Base-by-base conservation (phyloP, 2,329 filamentous ascomycete genomes). In the Hymenoscyphus scutula region DNA sequence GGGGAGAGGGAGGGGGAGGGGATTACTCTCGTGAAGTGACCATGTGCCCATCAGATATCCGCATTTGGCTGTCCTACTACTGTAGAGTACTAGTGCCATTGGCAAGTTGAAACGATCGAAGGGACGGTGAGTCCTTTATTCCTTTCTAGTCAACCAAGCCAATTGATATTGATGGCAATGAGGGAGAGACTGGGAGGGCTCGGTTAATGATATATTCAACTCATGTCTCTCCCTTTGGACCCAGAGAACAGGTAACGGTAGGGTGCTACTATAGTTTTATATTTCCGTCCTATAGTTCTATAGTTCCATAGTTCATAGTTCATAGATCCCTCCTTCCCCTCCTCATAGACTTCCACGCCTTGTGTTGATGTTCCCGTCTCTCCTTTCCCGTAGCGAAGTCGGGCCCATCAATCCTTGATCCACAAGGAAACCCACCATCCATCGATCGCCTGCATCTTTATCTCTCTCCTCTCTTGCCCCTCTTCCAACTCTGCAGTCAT, bases 141-240 rank as follows among this genome's bases (percentile, higher is more conserved):
- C n/a, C n/a, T n/a, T n/a, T n/a, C n/a, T n/a, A n/a, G n/a, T n/a
- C n/a, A n/a, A n/a, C 19, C n/a, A 41, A 17, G 37, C n/a, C 37
- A 17, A 19, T 41, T 41, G 15, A 41, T 19, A 17, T 41, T 45
- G 17, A 19, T 45, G 38, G 38, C 38, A 45, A 45, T 8, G 61
- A 54, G 48, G 56, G 34, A 58, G 53, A 56, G 45, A 51, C 59
- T 54, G 34, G 38, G 59, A 38, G 61, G 45, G 56, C 48, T 56
- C 34, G 34, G 34, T 45, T 58, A 29, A 45, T 45, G 5, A n/a
- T 45, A n/a, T 19, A 8, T n/a, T 19, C 29, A 30, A 48, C 23
- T 58, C 56, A 58, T 48, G 37, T 58, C 27, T 58, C 56, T 48
- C 19, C 41, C 41, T 48, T 48, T 25, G 41, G 41, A 25, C 10